A percentile compares a stretch with the other conserved stretches of the same genome.
These are phyloP conservation scores for Trichoderma koningii DNA, from an alignment of 2,329 filamentous ascomycete species.

Conservation along the genomic window DNA sequence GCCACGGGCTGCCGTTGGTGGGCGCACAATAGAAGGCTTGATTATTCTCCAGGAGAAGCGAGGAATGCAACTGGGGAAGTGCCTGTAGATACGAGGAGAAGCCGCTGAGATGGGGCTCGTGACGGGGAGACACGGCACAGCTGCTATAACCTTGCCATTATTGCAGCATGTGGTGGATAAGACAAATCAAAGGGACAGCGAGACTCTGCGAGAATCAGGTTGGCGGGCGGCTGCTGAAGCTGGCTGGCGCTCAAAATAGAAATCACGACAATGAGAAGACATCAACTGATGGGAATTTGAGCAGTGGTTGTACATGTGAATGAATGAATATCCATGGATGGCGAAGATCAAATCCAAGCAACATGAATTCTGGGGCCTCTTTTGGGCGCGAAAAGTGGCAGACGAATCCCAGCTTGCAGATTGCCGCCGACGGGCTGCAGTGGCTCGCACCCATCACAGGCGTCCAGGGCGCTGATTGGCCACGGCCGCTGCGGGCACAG, in stretches of 20 bases:
- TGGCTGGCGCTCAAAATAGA: conserved; percentile 11
- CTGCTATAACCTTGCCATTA: too few relatives aligned
- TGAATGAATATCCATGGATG: too few relatives aligned
- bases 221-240: conserved; percentile 18
- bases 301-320: too few relatives aligned
- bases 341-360: background rate
- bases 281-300: too few relatives aligned
- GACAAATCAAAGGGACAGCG: background rate
- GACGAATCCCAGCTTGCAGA: conserved; percentile 39
- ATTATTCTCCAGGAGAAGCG: background rate
- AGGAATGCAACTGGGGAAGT: too few relatives aligned
- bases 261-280: background rate
- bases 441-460: conserved; percentile 13
- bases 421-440: conserved; percentile 45
- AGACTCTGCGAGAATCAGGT: background rate
- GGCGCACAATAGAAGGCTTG: background rate
- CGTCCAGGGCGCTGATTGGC: conserved; percentile 2
- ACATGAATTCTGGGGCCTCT: background rate
- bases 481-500: background rate
- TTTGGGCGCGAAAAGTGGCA: background rate
- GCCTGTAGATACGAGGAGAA: background rate
- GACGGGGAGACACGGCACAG: too few relatives aligned
- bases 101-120: background rate
- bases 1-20: conserved; percentile 19
- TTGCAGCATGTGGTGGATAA: too few relatives aligned